Evolutionary conservation across 768 basidiomycete genomes (phyloP).

Genomic region (Gloeopeniophorella convolvens): DNA sequence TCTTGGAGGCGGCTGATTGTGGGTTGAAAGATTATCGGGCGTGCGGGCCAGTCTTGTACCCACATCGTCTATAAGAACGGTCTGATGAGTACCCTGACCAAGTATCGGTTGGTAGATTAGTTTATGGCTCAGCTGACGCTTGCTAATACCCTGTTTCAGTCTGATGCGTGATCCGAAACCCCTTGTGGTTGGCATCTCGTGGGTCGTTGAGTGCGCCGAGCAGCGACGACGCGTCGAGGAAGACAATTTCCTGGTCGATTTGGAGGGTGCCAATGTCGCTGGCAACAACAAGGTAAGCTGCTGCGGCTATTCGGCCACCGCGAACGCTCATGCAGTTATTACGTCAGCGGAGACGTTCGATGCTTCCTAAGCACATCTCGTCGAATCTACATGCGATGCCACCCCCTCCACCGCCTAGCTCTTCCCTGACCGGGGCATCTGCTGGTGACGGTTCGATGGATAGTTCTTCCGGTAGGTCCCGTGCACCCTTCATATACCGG

Average conservation of each 20-base stretch:
- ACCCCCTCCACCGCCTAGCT: not conserved
- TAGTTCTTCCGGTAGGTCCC: conserved; percentile 5
- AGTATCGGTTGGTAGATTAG: conserved; percentile 49
- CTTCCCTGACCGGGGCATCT: conserved; percentile 5
- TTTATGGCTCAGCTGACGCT: not conserved
- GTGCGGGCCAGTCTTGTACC: conserved; percentile 68
- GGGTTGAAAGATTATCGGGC: conserved; percentile 44
- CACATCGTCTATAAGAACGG: conserved; percentile 88
- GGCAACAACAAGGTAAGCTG: conserved; percentile 54
- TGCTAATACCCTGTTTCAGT: conserved; percentile 29
- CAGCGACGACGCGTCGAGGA: conserved; percentile 59
- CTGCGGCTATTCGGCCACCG: not conserved
- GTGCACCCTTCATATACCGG: not conserved
- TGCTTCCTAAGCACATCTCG: conserved; percentile 54
- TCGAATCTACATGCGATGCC: conserved; percentile 2
- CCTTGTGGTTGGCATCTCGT: conserved; percentile 72
- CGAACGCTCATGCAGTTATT: conserved; percentile 1
- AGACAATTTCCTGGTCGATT: conserved; percentile 54
- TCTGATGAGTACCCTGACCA: conserved; percentile 60
- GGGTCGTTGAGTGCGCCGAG: conserved; percentile 86
- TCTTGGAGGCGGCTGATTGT: not conserved
- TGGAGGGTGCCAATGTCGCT: conserved; percentile 49
- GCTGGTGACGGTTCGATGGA: conserved; percentile 20
- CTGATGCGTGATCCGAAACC: conserved; percentile 64
- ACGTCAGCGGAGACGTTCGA: conserved; percentile 64